Evolutionary conservation across 495 filamentous ascomycete species (phyloP), one percentile per base, ranked within the genome.

Genomic region (Podospora pseudoanserina): DNA sequence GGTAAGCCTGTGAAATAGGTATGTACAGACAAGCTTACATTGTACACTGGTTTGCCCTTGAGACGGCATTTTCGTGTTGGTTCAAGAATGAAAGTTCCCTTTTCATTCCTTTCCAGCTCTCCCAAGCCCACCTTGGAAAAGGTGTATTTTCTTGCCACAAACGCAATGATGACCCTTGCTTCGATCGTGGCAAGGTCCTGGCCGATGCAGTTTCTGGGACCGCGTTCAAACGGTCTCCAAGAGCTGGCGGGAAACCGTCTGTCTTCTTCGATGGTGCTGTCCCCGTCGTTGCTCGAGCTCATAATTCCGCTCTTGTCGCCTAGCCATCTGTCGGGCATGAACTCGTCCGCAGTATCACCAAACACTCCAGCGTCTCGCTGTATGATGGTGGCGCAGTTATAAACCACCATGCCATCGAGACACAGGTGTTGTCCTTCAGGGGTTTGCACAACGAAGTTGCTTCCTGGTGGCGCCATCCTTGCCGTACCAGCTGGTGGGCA

Each of bases 321-420:
- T 0, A 89, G 74, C 87, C 89, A 89, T 4, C 88, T 79, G 74
- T 89, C 87, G 0, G 88, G 88, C 9, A 81, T 77, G 72, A 87
- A 91, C 34, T 85, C 82, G 4, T 87, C 77, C 0, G 83, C 86
- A 64, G 87, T 84, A 0, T 83, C 76, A 0, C 88, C 78, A 54
- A 71, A 92, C 1, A 91, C 85, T 18, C 78, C 70, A 5, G 83
- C 81, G 70, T 91, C 89, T 0, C 80, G 80, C 20, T 91, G 88
- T 65, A 89, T 79, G 59, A 84, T 80, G 23, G 72, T 70, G 0
- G 85, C 70, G 56, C 88, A 72, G 26, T 81, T 71, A 67, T 88
- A 86, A 44, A 92, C 77, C 0, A 82, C 73, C 65, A 86, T 78
- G 18, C 82, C 83, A 58, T 85, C 79, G 0, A 84, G 70, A 60